These are phyloP conservation scores for Fusarium illudens DNA, from an alignment of 2,329 filamentous ascomycete species.

Conservation along the genomic window DNA sequence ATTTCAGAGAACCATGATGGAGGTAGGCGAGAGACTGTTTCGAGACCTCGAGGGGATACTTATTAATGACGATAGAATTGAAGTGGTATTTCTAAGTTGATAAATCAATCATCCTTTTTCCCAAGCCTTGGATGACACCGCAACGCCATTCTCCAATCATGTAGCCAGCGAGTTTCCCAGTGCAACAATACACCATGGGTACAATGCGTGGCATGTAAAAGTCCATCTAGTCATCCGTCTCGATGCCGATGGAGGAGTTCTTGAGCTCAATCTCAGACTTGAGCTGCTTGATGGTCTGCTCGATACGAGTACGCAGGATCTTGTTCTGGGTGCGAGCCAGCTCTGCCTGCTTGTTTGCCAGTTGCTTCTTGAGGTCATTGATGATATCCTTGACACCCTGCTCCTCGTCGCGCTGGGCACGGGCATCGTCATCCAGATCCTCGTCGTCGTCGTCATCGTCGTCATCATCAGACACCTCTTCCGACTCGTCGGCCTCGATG, in stretches of 20 bases:
- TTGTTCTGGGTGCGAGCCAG: slow-evolving; percentile 54
- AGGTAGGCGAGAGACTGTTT: background rate
- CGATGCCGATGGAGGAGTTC: slow-evolving; percentile 54
- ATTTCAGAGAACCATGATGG: background rate
- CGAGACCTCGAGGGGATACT: background rate
- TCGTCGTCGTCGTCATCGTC: slow-evolving; percentile 64
- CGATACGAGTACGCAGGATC: slow-evolving; percentile 60
- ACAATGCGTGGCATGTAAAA: background rate
- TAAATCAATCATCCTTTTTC: slow-evolving; percentile 22
- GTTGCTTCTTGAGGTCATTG: slow-evolving; percentile 60
- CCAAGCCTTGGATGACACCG: slow-evolving; percentile 17
- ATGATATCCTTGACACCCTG: slow-evolving; percentile 66
- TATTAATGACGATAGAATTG: slow-evolving; percentile 8
- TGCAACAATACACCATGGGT: background rate
- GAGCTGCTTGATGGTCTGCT: slow-evolving; percentile 59
- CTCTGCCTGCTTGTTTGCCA: slow-evolving; percentile 56
- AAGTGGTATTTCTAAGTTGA: slow-evolving; percentile 30
- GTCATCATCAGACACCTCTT: slow-evolving; percentile 54
- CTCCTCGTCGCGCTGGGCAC: slow-evolving; percentile 58
- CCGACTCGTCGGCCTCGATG: slow-evolving; percentile 53
- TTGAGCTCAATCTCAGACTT: slow-evolving; percentile 57
- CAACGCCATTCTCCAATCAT: slow-evolving; percentile 25
- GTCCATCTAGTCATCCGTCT: slow-evolving; percentile 46
- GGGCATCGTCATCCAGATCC: slow-evolving; percentile 63
- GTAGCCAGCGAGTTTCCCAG: background rate